phyloP scores from a whole-genome alignment of 495 filamentous ascomycete genomes.

The Penicillium bovifimosum region DNA sequence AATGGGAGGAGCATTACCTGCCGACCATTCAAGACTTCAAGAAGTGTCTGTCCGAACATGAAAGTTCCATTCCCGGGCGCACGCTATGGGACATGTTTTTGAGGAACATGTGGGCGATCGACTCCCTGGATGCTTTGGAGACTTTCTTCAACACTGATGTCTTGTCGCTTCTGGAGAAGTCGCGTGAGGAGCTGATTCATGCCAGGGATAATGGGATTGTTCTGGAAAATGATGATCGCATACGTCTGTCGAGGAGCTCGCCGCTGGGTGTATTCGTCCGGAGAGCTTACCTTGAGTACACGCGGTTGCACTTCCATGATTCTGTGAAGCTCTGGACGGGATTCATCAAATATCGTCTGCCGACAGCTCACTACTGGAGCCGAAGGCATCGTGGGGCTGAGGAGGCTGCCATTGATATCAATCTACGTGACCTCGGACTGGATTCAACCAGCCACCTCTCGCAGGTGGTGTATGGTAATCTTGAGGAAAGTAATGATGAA shows the following conservation, averaged over 20 bases:
- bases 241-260: constrained; percentile 59
- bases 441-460: constrained; percentile 43
- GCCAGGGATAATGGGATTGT: constrained; percentile 48
- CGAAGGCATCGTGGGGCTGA: constrained; percentile 58
- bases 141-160: constrained; percentile 55
- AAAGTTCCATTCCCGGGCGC: constrained; percentile 68
- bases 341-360: constrained; percentile 72
- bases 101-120: constrained; percentile 76
- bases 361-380: constrained; percentile 65
- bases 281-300: constrained; percentile 71
- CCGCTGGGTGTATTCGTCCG: constrained; percentile 83
- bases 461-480: constrained; percentile 57
- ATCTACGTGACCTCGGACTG: constrained; percentile 42
- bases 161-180: constrained; percentile 53
- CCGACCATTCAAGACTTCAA: constrained; percentile 65
- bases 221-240: constrained; percentile 32
- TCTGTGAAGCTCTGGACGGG: constrained; percentile 68
- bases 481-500: constrained; percentile 43
- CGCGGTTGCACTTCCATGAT: constrained; percentile 71
- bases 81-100: constrained; percentile 81
- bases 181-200: constrained; percentile 47
- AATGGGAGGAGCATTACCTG: constrained; percentile 43
- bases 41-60: constrained; percentile 51
- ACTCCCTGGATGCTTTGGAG: constrained; percentile 72
- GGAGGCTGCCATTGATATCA: constrained; percentile 63